Conservation (phyloP, 176 grass and related monocot species). For the Bromus sterilis region DNA sequence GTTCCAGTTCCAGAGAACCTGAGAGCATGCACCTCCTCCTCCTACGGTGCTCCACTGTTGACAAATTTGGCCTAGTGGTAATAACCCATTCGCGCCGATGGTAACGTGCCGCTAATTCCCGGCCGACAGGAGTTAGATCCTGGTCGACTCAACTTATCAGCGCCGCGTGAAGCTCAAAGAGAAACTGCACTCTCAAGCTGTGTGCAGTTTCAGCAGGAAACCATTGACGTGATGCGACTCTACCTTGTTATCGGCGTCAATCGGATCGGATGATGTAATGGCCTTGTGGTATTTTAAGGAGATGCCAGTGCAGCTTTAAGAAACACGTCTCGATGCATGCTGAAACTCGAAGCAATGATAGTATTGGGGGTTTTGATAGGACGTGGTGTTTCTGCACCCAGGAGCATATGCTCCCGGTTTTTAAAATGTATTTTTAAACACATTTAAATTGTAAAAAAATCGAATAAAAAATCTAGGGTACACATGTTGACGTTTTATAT, state of each 20-base stretch:
- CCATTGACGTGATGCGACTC: too few relatives aligned
- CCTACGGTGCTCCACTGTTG: not conserved
- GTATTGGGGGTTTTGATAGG: too few relatives aligned
- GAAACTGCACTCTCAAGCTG: not conserved
- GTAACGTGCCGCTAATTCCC: not conserved
- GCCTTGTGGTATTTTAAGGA: not conserved
- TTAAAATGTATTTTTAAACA: too few relatives aligned
- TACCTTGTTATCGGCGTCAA: not conserved
- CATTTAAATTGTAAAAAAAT: too few relatives aligned
- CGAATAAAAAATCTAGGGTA: too few relatives aligned
- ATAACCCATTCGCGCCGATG: not conserved
- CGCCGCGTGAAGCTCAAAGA: not conserved
- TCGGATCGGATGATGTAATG: not conserved
- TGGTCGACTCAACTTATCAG: not conserved
- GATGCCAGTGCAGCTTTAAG: not conserved
- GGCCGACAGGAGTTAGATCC: not conserved
- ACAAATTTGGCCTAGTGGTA: not conserved
- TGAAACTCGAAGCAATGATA: not conserved
- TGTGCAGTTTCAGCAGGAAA: not conserved
- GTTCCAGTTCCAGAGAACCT: not conserved
- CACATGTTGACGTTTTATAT: too few relatives aligned
- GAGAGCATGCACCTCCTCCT: not conserved
- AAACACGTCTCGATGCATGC: not conserved
- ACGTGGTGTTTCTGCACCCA: too few relatives aligned
- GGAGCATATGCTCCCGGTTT: too few relatives aligned